A percentile compares a stretch with the other conserved stretches of the same genome.
These are phyloP conservation scores for Coemansia sp. DNA, from an alignment of 192 early-diverging fungal genomes.

Conservation along the genomic window DNA sequence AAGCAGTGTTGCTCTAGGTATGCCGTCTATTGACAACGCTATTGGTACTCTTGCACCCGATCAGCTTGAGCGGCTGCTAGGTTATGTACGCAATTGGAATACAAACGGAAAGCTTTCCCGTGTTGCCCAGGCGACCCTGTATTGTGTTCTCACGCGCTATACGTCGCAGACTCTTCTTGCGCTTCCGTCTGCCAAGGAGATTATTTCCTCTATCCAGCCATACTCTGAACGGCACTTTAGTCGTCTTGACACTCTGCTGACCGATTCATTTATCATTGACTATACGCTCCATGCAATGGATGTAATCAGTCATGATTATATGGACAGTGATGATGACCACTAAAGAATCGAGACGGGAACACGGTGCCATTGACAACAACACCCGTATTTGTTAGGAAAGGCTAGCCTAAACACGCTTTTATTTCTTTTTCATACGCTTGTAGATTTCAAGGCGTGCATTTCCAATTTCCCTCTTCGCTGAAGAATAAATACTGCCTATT, in stretches of 20 bases:
- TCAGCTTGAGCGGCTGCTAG: constrained; percentile 77
- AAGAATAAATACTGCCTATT: too few relatives aligned
- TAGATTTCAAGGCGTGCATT: background rate
- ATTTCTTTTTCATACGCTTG: background rate
- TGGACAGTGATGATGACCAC: constrained; percentile 18
- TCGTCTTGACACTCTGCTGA: constrained; percentile 74
- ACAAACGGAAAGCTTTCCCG: constrained; percentile 80
- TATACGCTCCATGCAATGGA: constrained; percentile 92
- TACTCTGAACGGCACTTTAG: constrained; percentile 93
- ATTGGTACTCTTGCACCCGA: constrained; percentile 62
- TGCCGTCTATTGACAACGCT: constrained; percentile 66
- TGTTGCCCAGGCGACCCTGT: constrained; percentile 78
- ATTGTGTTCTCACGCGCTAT: constrained; percentile 71
- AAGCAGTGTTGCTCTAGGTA: constrained; percentile 32
- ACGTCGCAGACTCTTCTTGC: constrained; percentile 68
- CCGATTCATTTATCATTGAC: constrained; percentile 83
- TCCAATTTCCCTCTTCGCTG: too few relatives aligned
- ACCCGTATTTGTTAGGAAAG: too few relatives aligned
- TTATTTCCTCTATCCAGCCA: constrained; percentile 79
- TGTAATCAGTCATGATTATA: constrained; percentile 15
- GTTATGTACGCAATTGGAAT: constrained; percentile 93
- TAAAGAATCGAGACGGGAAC: background rate
- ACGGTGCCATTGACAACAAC: background rate
- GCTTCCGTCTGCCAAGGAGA: constrained; percentile 79
- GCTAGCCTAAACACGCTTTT: too few relatives aligned